These are phyloP conservation scores for Aquilaria yunnanensis DNA, from an alignment of 345 rosid genomes.

Conservation along the genomic window DNA sequence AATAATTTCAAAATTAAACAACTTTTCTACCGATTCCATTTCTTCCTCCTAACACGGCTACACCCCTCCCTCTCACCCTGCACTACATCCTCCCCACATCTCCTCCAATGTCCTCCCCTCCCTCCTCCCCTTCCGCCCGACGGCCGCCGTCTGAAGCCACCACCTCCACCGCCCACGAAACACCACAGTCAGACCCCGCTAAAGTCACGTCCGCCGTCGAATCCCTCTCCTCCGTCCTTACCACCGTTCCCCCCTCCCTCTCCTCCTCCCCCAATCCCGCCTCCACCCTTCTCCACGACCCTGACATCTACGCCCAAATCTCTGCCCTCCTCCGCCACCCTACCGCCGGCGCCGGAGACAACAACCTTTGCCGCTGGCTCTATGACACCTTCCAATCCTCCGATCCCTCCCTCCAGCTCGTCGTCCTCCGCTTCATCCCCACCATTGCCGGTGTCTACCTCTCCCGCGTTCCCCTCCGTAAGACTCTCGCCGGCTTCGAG, in stretches of 20 bases:
- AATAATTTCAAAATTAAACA: background rate
- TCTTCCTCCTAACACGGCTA: no score
- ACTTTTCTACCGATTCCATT: background rate
- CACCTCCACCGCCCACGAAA: conserved; percentile 4
- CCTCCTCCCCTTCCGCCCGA: background rate
- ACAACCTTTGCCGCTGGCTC: conserved; percentile 87
- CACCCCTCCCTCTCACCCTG: background rate
- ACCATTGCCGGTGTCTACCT: conserved; percentile 68
- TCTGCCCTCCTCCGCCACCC: conserved; percentile 64
- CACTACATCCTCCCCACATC: background rate
- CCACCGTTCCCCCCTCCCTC: conserved; percentile 33
- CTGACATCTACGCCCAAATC: conserved; percentile 46
- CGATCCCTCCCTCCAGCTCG: conserved; percentile 56
- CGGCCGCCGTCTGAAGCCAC: background rate
- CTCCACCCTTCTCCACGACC: conserved; percentile 47
- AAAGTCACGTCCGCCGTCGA: conserved; percentile 32
- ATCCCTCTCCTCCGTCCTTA: conserved; percentile 43
- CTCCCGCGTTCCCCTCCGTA: conserved; percentile 54
- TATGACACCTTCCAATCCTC: conserved; percentile 78
- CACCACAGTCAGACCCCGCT: conserved; percentile 3
- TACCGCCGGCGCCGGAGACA: conserved; percentile 68
- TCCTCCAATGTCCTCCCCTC: conserved; percentile 7
- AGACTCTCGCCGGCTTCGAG: conserved; percentile 77
- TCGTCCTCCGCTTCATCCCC: conserved; percentile 70
- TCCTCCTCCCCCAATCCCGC: conserved; percentile 32